Conservation (phyloP, 345 rosid genomes). For the Hibiscus tridactylites region DNA sequence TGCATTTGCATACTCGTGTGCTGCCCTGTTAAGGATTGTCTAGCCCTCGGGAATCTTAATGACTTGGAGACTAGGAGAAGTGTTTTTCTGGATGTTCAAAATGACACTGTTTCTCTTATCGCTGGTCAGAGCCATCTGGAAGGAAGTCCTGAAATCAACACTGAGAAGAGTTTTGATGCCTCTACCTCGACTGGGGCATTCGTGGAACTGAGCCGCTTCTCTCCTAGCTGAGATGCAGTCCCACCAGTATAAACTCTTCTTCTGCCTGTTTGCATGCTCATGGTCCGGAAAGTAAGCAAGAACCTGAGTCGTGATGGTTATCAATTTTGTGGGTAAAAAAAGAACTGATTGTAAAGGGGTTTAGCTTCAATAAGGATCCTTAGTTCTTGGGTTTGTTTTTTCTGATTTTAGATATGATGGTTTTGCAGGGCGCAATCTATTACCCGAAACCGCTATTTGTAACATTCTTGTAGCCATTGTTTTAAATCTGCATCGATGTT, state of each 20-base stretch:
- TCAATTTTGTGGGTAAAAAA: conserved; percentile 63
- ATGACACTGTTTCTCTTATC: conserved; percentile 47
- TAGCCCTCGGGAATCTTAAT: conserved; percentile 56
- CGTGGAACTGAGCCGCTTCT: conserved; percentile 65
- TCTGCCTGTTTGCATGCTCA: background rate
- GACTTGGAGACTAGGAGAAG: conserved; percentile 62
- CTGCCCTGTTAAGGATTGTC: conserved; percentile 81
- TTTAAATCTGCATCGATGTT: no score
- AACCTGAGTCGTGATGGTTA: conserved; percentile 30
- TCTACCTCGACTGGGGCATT: conserved; percentile 43
- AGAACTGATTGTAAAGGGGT: conserved; percentile 62
- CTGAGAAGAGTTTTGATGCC: conserved; percentile 46
- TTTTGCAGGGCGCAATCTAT: conserved; percentile 24
- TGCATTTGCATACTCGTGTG: conserved; percentile 81
- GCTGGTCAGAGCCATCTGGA: conserved; percentile 44
- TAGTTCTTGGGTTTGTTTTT: conserved; percentile 25
- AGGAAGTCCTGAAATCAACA: conserved; percentile 38
- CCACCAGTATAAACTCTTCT: conserved; percentile 45
- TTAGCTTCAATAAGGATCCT: conserved; percentile 49
- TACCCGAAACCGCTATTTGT: conserved; percentile 17
- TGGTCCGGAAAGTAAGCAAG: conserved; percentile 23
- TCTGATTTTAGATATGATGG: conserved; percentile 32
- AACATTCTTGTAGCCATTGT: conserved; percentile 12
- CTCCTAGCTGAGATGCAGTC: conserved; percentile 40
- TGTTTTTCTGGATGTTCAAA: conserved; percentile 27